Percentiles rank a stretch among this genome's conserved stretches.
Conservation (phyloP, 2,329 filamentous ascomycete genomes). For the Eutypella sp. region DNA sequence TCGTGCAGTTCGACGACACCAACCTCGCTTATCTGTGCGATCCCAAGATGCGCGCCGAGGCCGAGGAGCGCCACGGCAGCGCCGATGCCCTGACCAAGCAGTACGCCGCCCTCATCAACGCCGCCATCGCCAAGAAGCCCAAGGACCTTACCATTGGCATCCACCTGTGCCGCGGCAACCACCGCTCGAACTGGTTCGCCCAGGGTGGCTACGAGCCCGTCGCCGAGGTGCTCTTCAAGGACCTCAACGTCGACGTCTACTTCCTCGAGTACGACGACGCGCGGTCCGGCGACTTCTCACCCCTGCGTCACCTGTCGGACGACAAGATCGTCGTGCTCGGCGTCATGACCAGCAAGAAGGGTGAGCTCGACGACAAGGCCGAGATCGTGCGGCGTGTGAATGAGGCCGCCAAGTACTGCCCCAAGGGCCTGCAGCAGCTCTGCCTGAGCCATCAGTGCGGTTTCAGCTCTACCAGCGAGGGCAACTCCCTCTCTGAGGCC, state of each 20-base stretch:
- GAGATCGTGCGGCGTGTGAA: conserved; percentile 34
- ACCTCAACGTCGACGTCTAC: conserved; percentile 52
- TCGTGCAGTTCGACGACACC: conserved; percentile 55
- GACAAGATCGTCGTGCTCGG: conserved; percentile 52
- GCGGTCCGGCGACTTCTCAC: conserved; percentile 49
- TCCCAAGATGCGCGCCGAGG: conserved; percentile 48
- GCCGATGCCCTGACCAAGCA: conserved; percentile 42
- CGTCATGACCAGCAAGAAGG: conserved; percentile 52
- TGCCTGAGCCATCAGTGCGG: conserved; percentile 55
- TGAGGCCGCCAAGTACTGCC: conserved; percentile 43
- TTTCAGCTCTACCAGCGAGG: conserved; percentile 52
- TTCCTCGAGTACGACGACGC: conserved; percentile 57
- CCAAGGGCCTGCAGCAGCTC: conserved; percentile 49
- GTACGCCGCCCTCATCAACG: conserved; percentile 52
- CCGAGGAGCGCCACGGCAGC: conserved; percentile 46
- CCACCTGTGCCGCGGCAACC: conserved; percentile 54
- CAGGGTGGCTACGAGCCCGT: conserved; percentile 55
- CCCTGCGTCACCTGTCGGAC: conserved; percentile 47
- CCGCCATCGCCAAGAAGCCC: conserved; percentile 45
- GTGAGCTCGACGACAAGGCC: conserved; percentile 46
- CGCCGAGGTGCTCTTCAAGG: conserved; percentile 51
- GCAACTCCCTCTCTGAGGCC: conserved; percentile 50
- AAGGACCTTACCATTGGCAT: conserved; percentile 51
- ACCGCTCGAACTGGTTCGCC: conserved; percentile 52
- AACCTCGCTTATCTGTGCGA: conserved; percentile 57